Base-by-base conservation (phyloP, 1,284 basidiomycete species). In the Phenoliferia sp. region DNA sequence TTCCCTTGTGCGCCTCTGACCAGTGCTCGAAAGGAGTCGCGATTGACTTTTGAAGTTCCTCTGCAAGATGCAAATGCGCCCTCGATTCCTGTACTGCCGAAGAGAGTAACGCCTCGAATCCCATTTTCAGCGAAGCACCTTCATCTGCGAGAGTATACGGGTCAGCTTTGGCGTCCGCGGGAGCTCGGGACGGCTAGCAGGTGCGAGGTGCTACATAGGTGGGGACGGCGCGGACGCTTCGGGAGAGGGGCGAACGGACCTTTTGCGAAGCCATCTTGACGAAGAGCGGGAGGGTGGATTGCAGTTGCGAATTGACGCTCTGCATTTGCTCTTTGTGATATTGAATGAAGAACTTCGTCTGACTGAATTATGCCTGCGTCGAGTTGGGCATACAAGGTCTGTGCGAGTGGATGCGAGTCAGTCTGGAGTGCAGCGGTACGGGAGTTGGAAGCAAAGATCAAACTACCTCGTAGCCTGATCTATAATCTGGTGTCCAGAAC, bases 401-500 rank as follows among this genome's bases (percentile, higher is more conserved):
- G 48, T 22, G 39, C 12, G 39, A 22, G 12, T 31, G 50, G 50
- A 9, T 28, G 15, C 50, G 15, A 28, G 10, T 28, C 50, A n/a
- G 50, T 26, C 50, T 28, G n/a, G 29, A n/a, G 50, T 10, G 10
- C 22, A 7, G 50, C 22, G 50, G n/a, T 9, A 54, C 10, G 50
- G 50, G 10, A 9, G 50, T 9, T 15, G 7, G 10, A 54, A 28
- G 10, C 5, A 26, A 9, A 12, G 55, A 57, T 28, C 5, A 57
- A 32, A 28, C 3, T 3, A 32, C 35, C 19, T 31, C 22, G 65
- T 66, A 50, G 2, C 72, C 72, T 0, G 64, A 50, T n/a, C 69
- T 64, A 68, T 73, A 73, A 55, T 71, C 69, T 17, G 2, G 29
- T 0, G 69, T 64, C 72, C 72, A 73, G 66, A 73, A 73, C 71